Evolutionary conservation across 192 early-diverging fungal genomes (phyloP).

Genomic region (Podila epicladia): DNA sequence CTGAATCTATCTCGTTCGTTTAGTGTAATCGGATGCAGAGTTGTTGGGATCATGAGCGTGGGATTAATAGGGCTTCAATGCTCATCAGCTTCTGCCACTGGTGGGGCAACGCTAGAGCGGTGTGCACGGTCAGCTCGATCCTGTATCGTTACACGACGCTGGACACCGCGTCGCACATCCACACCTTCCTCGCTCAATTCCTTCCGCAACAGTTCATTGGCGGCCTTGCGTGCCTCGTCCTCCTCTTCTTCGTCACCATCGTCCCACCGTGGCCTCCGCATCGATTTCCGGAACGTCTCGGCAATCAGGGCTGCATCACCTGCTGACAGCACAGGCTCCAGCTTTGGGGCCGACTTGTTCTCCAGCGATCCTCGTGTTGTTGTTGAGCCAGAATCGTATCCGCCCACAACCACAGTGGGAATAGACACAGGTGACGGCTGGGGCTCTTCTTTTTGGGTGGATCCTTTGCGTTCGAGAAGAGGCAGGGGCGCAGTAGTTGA

Average conservation of each 20-base stretch:
- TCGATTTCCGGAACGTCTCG: slow-evolving; percentile 48
- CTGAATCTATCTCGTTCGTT: too few relatives aligned
- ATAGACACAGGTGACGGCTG: not conserved
- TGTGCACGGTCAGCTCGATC: slow-evolving; percentile 2
- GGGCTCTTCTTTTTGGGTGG: not conserved
- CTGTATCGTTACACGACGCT: slow-evolving; percentile 42
- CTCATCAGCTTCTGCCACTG: slow-evolving; percentile 1
- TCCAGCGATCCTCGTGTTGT: not conserved
- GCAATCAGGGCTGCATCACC: slow-evolving; percentile 41
- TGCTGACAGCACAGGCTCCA: slow-evolving; percentile 16
- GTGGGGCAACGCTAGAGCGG: slow-evolving; percentile 9
- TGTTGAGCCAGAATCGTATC: not conserved
- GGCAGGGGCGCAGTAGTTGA: slow-evolving; percentile 10
- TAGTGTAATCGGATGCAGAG: too few relatives aligned
- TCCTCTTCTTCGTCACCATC: slow-evolving; percentile 27
- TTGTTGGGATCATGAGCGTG: too few relatives aligned
- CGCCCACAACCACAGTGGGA: not conserved
- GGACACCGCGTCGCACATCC: slow-evolving; percentile 40
- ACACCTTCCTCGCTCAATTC: slow-evolving; percentile 45
- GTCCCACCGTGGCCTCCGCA: slow-evolving; percentile 43
- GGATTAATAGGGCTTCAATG: not conserved
- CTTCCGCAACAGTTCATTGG: slow-evolving; percentile 28
- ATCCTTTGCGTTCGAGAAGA: slow-evolving; percentile 21
- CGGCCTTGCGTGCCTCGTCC: slow-evolving; percentile 21
- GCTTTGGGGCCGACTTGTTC: not conserved